Conservation (phyloP, 2,329 filamentous ascomycete genomes). For the Trichoderma endophyticum region DNA sequence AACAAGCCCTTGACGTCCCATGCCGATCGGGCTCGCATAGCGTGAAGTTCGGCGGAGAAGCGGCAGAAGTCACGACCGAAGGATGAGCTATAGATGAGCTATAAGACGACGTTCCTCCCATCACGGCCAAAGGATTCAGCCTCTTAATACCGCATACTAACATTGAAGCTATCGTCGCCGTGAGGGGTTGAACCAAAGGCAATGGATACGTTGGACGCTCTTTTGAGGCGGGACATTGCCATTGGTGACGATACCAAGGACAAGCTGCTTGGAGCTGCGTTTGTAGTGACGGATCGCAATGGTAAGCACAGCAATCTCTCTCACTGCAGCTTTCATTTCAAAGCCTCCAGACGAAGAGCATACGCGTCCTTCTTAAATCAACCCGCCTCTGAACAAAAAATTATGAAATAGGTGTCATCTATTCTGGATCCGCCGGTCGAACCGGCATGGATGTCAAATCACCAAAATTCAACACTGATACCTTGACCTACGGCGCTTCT, state of each 20-base stretch:
- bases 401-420: conserved; percentile 32
- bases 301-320: conserved; percentile 22
- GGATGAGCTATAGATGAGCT: not conserved
- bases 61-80: not conserved
- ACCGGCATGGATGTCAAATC: conserved; percentile 31
- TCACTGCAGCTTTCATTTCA: not conserved
- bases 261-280: conserved; percentile 38
- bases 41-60: not conserved
- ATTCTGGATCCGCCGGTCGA: conserved; percentile 37
- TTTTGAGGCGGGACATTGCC: conserved; percentile 32
- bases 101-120: not conserved
- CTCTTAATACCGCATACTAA: not conserved
- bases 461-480: conserved; percentile 29
- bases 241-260: conserved; percentile 29
- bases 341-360: not conserved
- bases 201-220: conserved; percentile 30
- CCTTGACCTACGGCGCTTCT: conserved; percentile 41
- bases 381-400: not conserved
- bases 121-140: not conserved
- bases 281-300: conserved; percentile 33
- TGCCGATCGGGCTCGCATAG: not conserved
- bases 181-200: not conserved
- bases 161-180: not conserved
- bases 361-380: not conserved
- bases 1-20: not conserved